phyloP scores from a whole-genome alignment of 169 alveolate species.

The Perkinsus olseni region DNA sequence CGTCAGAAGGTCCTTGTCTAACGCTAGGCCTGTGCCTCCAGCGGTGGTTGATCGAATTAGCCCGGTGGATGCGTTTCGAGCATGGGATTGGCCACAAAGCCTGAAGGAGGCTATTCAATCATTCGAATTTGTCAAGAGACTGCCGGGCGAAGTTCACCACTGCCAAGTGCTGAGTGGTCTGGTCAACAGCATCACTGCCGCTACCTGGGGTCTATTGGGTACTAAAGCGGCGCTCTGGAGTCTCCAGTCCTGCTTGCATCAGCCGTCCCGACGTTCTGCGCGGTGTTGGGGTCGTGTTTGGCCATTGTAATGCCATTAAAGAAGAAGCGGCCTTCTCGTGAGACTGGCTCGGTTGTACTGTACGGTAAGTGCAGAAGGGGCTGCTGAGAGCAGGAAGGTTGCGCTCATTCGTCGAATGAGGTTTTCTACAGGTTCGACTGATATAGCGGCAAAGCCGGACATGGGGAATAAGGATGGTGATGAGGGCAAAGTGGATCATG shows the following conservation, averaged over 20 bases:
- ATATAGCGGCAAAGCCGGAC: not conserved
- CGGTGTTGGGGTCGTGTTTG: not conserved
- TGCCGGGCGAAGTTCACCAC: not conserved
- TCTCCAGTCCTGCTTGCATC: not conserved
- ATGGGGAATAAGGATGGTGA: not conserved
- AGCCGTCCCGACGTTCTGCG: not conserved
- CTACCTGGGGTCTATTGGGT: not conserved
- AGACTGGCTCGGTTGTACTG: not conserved
- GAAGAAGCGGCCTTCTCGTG: not conserved
- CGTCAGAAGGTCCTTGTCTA: not conserved
- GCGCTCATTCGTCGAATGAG: no score
- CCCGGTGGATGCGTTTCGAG: not conserved
- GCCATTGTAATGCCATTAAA: not conserved
- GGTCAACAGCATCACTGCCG: not conserved
- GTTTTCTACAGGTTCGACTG: not conserved
- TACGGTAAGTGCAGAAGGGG: not conserved
- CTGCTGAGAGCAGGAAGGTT: not conserved
- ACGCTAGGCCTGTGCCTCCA: not conserved
- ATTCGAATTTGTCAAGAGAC: not conserved
- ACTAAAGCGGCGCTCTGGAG: not conserved
- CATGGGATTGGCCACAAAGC: not conserved
- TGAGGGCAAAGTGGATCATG: not conserved
- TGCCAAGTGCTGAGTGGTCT: not conserved
- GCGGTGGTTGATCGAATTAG: not conserved
- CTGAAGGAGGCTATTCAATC: not conserved